Evolutionary conservation across 169 alveolate species (phyloP).

Genomic region (Cryptosporidium tyzzeri): DNA sequence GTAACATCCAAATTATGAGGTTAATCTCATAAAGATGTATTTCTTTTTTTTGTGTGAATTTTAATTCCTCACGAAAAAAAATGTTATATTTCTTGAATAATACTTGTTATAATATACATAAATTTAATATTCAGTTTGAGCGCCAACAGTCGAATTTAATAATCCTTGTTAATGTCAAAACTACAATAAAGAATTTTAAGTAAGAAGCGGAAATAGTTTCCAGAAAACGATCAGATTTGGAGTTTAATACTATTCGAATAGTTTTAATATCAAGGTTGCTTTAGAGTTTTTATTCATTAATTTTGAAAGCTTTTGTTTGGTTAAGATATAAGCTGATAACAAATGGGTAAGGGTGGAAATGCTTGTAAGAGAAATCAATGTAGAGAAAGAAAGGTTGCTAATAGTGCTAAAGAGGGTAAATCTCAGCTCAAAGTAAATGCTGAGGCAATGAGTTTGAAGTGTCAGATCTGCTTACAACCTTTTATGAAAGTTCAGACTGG

Average conservation of each 20-base stretch:
- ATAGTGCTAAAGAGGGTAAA: constrained; percentile 60
- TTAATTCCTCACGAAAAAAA: constrained; percentile 1
- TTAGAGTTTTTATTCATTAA: neutral
- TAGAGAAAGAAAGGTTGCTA: constrained; percentile 61
- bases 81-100: neutral
- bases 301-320: neutral
- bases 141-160: neutral
- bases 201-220: too few species aligned
- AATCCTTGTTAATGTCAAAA: neutral
- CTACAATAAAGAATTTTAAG: neutral
- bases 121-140: neutral
- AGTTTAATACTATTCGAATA: neutral
- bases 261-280: neutral
- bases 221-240: neutral
- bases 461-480: constrained; percentile 67
- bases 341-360: constrained; percentile 76
- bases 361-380: constrained; percentile 74
- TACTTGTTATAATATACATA: constrained; percentile 9
- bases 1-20: neutral
- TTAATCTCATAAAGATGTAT: neutral
- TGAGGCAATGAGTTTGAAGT: constrained; percentile 72
- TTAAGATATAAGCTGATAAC: neutral
- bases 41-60: constrained; percentile 10
- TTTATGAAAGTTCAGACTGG: constrained; percentile 75
- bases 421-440: constrained; percentile 73